A percentile compares a stretch with the other conserved stretches of the same genome.
These are phyloP conservation scores for Naegleria gruberi DNA, from an alignment of 208 protist genomes.

Conservation along the genomic window DNA sequence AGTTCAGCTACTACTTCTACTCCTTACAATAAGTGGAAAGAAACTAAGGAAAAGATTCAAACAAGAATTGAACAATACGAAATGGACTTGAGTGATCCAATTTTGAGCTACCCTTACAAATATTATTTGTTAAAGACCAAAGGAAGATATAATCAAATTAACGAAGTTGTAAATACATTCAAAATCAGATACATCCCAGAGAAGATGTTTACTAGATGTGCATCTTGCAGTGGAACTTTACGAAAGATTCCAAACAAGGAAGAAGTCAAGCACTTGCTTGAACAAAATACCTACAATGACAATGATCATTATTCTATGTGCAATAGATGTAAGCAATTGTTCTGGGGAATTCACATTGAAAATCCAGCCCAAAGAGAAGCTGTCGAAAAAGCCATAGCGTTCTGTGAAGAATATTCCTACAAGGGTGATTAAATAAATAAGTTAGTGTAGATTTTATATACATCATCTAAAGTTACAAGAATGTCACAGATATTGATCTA, in stretches of 20 bases:
- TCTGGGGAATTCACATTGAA: background rate
- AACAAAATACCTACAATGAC: background rate
- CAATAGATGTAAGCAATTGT: background rate
- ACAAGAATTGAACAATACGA: background rate
- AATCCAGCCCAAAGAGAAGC: background rate
- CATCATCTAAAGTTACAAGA: no score
- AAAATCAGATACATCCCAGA: background rate
- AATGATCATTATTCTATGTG: background rate
- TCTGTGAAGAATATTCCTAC: background rate
- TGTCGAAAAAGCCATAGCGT: background rate
- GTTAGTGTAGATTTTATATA: no score
- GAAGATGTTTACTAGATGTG: background rate
- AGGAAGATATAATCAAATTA: conserved; percentile 2
- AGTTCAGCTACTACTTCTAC: background rate
- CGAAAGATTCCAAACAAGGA: background rate
- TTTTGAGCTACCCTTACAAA: background rate
- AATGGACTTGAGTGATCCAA: background rate
- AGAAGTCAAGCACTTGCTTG: background rate
- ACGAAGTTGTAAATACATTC: background rate
- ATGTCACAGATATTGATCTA: no score
- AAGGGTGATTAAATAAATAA: no score
- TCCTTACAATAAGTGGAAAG: background rate
- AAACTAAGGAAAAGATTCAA: background rate
- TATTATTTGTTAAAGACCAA: background rate
- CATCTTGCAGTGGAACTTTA: background rate